Evolutionary conservation across 495 filamentous ascomycete genomes (phyloP), one percentile per base, ranked within the genome.

Genomic region (Xylaria castorea): DNA sequence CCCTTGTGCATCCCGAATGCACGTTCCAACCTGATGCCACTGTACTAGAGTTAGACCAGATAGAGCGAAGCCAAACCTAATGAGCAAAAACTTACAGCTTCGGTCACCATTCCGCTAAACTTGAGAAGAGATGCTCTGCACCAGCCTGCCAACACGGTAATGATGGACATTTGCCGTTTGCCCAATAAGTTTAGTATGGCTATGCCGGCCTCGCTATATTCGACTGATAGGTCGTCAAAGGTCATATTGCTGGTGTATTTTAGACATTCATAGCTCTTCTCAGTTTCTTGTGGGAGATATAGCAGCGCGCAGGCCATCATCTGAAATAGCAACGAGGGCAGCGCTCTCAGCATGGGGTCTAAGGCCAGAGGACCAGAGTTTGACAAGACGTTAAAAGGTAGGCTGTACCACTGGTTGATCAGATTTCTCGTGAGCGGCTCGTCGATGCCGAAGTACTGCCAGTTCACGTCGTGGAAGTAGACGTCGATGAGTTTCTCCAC

Each of bases 1-100:
- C 72, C 90, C 89, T 76, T 90, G 89, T 9, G 86, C 89, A 78
- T 91, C 89, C 51, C 88, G 80, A 63, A 91, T 91, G 12, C 84
- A 81, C 36, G 83, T 79, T 20, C 87, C 88, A 25, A 91, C 82
- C 18, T 84, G 83, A 80, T 91, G 89, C 89, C 89, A 91, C 77
- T 85, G 57, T 44, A n/a, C 9, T 51, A 40, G 27, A 36, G 75
- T 81, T 75, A 72, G 63, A 42, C 18, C 12, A 30, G 5, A 50
- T 32, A 42, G 38, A 48, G 16, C 22, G 34, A 55, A 36, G 8
- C 79, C 77, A 66, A 3, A n/a, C 5, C 14, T 38, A 5, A 40
- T 32, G 38, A 46, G 55, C n/a, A 36, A 27, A 14, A 5, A 78
- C 80, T 77, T 66, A 85, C 82, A 63, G 84, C 78, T 66, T 88